Evolutionary conservation across 371 early-diverging fungal genomes (phyloP), one percentile per base, ranked within the genome.

Genomic region (Chytridiales sp.): DNA sequence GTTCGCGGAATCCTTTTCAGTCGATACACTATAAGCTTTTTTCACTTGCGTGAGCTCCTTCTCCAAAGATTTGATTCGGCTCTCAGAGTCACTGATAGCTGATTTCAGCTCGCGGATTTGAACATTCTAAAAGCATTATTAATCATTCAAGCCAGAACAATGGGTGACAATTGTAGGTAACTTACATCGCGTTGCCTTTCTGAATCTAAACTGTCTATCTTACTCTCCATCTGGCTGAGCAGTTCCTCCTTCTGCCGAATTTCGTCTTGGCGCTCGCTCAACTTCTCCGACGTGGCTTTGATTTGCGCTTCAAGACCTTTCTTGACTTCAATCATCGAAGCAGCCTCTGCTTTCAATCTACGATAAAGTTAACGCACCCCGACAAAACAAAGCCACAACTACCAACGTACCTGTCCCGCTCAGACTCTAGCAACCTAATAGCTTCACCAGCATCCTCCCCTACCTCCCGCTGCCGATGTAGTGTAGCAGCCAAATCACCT

Each of bases 401-500:
- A 17, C 8, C 38, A 17, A n/a, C n/a, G n/a, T 51, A 67, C 48
- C 65, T 22, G 19, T 66, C 66, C 11, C 62, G 41, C 31, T 72
- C 61, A 21, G 22, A 35, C 56, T 73, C 70, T 5, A 65, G 21
- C 27, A 70, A 64, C 24, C 56, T 40, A 1, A 70, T 38, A 5
- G 46, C 22, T 43, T 53, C 57, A 32, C 27, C 60, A 0, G 63
- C 62, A 38, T 31, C 26, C 4, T 32, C 58, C 2, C 71, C 62
- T 17, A 43, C 47, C 58, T 72, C 71, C n/a, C 63, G 34, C 26
- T 72, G 72, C 29, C 68, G 31, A 15, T 47, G 32, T 1, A 69
- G 21, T 31, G 60, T 68, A 8, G 66, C 68, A 47, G 66, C 43
- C 22, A 73, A 41, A 48, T 77, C 77, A 1, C 50, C 21, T 35